Evolutionary conservation across 2,329 filamentous ascomycete species (phyloP).

Genomic region (Fusarium continuum): DNA sequence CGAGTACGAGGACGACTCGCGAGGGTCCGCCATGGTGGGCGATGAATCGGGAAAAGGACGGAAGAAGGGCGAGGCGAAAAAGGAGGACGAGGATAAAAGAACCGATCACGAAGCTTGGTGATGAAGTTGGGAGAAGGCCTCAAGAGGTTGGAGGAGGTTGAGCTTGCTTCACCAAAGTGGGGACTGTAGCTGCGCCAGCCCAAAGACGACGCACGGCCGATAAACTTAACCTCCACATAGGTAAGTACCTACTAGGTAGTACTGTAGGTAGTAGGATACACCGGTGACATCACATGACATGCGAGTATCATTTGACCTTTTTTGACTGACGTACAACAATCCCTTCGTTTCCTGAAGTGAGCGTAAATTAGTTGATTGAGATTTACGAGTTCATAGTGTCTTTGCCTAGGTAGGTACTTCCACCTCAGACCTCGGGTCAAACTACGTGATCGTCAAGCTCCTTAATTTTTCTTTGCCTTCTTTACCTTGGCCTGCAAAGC

Average conservation of each 20-base stretch:
- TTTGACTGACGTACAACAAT: not conserved
- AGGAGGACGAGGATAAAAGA: conserved; percentile 29
- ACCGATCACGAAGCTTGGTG: conserved; percentile 35
- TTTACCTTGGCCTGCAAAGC: conserved; percentile 1
- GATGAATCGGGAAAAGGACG: conserved; percentile 33
- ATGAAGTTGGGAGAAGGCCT: conserved; percentile 41
- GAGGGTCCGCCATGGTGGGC: conserved; percentile 63
- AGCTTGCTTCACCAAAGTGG: conserved; percentile 53
- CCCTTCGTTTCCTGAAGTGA: not conserved
- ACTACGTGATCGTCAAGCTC: not conserved
- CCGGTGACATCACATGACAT: conserved; percentile 54
- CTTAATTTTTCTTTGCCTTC: not conserved
- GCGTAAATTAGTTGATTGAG: not conserved
- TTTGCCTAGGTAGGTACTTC: not conserved
- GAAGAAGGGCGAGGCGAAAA: conserved; percentile 19
- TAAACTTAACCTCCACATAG: conserved; percentile 34
- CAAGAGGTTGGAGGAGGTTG: conserved; percentile 52
- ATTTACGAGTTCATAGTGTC: not conserved
- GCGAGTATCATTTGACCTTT: not conserved
- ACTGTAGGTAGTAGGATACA: too few relatives aligned
- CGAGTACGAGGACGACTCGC: conserved; percentile 68
- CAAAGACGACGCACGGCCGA: conserved; percentile 42
- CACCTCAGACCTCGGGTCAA: too few relatives aligned
- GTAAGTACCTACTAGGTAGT: too few relatives aligned
- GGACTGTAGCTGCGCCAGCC: conserved; percentile 43